Conservation (phyloP, 2,329 filamentous ascomycete genomes). For the Chaetomiaceae sp. region DNA sequence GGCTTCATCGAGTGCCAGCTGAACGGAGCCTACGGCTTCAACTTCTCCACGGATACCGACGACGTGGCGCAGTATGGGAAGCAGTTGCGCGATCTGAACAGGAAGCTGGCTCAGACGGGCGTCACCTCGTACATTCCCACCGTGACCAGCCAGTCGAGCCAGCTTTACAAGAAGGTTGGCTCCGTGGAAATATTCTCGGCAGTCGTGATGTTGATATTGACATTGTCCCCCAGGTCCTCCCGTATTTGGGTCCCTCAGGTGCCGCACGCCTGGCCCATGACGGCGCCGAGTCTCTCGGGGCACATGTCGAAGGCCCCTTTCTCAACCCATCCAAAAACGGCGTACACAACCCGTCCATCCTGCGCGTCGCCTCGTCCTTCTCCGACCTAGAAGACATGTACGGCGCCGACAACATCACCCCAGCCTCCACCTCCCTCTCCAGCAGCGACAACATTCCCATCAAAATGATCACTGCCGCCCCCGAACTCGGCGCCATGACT, state of each 20-base stretch:
- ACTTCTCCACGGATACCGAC: conserved; percentile 74
- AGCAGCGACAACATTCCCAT: conserved; percentile 42
- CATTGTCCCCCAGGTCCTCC: conserved; percentile 49
- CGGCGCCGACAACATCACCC: conserved; percentile 59
- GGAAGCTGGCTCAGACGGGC: conserved; percentile 65
- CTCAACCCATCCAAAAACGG: conserved; percentile 78
- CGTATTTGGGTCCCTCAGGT: conserved; percentile 69
- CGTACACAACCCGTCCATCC: conserved; percentile 69
- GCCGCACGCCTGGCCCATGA: conserved; percentile 51
- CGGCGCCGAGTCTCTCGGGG: conserved; percentile 81
- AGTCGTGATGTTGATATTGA: neutral
- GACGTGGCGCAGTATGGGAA: conserved; percentile 64
- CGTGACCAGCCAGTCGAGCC: conserved; percentile 70
- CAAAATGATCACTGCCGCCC: conserved; percentile 80
- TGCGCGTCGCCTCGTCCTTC: conserved; percentile 58
- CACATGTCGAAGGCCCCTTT: conserved; percentile 89
- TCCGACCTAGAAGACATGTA: conserved; percentile 65
- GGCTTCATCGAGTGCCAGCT: conserved; percentile 89
- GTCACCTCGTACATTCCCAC: conserved; percentile 87
- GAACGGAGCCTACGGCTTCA: conserved; percentile 88
- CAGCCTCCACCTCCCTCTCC: conserved; percentile 11
- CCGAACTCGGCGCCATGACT: conserved; percentile 68
- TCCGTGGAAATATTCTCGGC: conserved; percentile 39
- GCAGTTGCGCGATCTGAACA: conserved; percentile 66
- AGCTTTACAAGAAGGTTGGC: conserved; percentile 70